Base-by-base conservation (phyloP, 306 rosid species). In the Prunus mira region DNA sequence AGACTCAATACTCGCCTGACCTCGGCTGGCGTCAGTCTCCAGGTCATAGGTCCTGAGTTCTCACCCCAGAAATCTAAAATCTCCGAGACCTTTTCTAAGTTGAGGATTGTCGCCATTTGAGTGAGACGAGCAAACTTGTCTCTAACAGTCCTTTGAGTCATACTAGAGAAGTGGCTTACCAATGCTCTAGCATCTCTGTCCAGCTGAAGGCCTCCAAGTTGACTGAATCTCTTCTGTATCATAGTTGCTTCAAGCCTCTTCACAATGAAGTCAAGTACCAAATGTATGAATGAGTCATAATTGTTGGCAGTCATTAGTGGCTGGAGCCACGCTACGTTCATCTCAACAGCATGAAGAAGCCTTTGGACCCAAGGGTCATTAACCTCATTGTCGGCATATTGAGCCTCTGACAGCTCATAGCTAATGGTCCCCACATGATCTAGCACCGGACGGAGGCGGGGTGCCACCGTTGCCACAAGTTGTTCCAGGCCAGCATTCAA, bases 351-450 rank as follows among this genome's bases (percentile, higher is more conserved):
- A 87, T 94, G 97, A 66, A 94, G 97, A 75, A 92, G 95, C 81
- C 93, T 87, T 84, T 94, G 98, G 65, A 94, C 98, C 98, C 98
- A 94, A 22, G 98, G 97, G 74, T 94, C 97, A 83, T 94, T 94
- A 73, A 94, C 94, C 86, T 94, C 97, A 73, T 94, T 94, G 61
- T 94, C 95, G 1, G 97, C 98, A 76, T 94, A 94, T 76, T 92
- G 97, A 19, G 85, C 89, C 91, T 94, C 98, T 0, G 96, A 90
- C 67, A 94, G 84, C 84, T 94, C 98, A 41, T 94, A 92, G 86
- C 91, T 88, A 76, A 92, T 88, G 67, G 96, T 88, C 76, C 91
- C 96, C 67, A 95, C 98, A 72, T 79, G 81, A 80, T 95, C 97
- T 64, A 95, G 82, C 66, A 92, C 77, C 3, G 98, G 96, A 9